Conservation (phyloP, 768 basidiomycete species). For the Phlebiopsis flavidoalba region DNA sequence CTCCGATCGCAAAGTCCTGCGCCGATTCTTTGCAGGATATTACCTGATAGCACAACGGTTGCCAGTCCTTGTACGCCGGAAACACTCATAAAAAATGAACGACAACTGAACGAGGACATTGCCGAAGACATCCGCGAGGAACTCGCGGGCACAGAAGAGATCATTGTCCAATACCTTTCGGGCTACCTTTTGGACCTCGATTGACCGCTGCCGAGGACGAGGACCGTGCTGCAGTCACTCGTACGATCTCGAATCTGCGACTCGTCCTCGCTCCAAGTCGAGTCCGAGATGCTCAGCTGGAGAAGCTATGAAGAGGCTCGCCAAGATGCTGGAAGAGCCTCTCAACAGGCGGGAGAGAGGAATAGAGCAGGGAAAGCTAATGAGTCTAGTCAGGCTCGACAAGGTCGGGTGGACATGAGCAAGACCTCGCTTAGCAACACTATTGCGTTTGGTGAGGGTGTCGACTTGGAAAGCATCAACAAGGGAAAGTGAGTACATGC, state of each 20-base stretch:
- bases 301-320: slow-evolving; percentile 63
- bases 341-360: slow-evolving; percentile 53
- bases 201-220: slow-evolving; percentile 86
- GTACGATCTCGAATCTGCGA: slow-evolving; percentile 72
- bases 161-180: slow-evolving; percentile 81
- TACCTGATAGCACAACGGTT: no score
- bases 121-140: slow-evolving; percentile 69
- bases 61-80: background rate
- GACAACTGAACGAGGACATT: slow-evolving; percentile 44
- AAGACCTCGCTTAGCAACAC: slow-evolving; percentile 71
- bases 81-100: slow-evolving; percentile 1
- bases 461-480: slow-evolving; percentile 88
- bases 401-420: slow-evolving; percentile 87
- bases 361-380: slow-evolving; percentile 42
- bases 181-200: slow-evolving; percentile 86
- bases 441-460: slow-evolving; percentile 74
- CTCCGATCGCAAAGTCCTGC: background rate
- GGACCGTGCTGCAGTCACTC: slow-evolving; percentile 77
- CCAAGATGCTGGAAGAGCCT: slow-evolving; percentile 59
- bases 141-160: slow-evolving; percentile 78
- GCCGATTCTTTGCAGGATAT: no score
- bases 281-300: slow-evolving; percentile 51
- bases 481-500: slow-evolving; percentile 72
- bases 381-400: slow-evolving; percentile 71
- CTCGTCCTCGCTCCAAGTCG: slow-evolving; percentile 30